These are phyloP conservation scores for Thinopyrum elongatum DNA, from an alignment of 176 grass and related monocot species.

Conservation along the genomic window DNA sequence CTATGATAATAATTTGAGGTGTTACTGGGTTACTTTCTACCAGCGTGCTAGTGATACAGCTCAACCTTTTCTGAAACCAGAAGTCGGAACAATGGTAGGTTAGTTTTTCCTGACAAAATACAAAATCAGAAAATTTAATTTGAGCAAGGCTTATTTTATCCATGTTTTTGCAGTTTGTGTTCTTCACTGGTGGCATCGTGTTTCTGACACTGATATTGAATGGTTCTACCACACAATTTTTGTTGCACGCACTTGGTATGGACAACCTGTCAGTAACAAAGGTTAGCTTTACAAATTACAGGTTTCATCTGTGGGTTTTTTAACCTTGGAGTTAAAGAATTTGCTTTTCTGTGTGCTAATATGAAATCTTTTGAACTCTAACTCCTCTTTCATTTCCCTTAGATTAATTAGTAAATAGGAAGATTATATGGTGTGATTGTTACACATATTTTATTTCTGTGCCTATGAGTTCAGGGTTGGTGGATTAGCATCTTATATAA, in stretches of 20 bases:
- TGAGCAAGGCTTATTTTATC: slow-evolving; percentile 22
- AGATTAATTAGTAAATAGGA: not conserved
- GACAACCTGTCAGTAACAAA: slow-evolving; percentile 69
- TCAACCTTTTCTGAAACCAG: slow-evolving; percentile 55
- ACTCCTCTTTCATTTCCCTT: not conserved
- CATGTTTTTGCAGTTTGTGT: slow-evolving; percentile 68
- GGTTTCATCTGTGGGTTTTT: not conserved
- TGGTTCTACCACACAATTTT: slow-evolving; percentile 84
- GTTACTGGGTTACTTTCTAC: slow-evolving; percentile 32
- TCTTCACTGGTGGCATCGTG: slow-evolving; percentile 91
- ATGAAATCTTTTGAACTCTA: not conserved
- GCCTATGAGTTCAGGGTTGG: slow-evolving; percentile 7
- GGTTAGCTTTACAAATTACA: slow-evolving; percentile 40
- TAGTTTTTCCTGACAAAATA: not conserved
- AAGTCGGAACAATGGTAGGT: slow-evolving; percentile 80
- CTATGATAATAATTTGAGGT: not conserved
- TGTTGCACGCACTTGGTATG: slow-evolving; percentile 69
- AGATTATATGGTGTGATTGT: not conserved
- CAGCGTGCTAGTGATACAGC: slow-evolving; percentile 58
- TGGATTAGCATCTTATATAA: not conserved
- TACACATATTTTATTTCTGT: not conserved
- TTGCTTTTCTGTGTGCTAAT: not conserved
- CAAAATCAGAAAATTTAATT: not conserved
- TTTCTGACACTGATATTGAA: slow-evolving; percentile 89
- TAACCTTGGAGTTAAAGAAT: not conserved